Evolutionary conservation across 768 basidiomycete species (phyloP).

Genomic region (Rhizopogon sp.): DNA sequence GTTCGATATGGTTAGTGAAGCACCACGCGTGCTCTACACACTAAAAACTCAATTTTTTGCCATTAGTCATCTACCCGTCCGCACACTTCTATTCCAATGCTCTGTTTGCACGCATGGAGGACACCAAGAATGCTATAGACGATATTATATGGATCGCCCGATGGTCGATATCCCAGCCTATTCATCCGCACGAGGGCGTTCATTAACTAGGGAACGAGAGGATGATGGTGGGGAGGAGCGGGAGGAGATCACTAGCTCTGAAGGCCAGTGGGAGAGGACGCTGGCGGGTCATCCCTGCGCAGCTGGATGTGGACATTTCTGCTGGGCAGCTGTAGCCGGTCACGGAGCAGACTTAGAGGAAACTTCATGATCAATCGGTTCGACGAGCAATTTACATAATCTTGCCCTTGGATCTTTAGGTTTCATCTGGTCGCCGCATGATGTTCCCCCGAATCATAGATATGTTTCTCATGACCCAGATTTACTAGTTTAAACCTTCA

Average conservation of each 20-base stretch:
- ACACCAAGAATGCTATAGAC: constrained; percentile 72
- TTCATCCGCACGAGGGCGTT: constrained; percentile 16
- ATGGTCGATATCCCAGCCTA: constrained; percentile 38
- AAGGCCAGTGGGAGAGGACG: constrained; percentile 3
- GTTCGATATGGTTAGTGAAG: constrained; percentile 67
- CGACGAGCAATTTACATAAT: too few relatives aligned
- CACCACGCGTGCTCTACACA: neutral
- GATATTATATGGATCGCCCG: constrained; percentile 58
- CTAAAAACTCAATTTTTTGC: constrained; percentile 6
- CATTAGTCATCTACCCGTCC: constrained; percentile 70
- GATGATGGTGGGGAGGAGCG: constrained; percentile 9
- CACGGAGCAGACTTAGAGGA: neutral
- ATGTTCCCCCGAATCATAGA: too few relatives aligned
- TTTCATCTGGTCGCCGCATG: too few relatives aligned
- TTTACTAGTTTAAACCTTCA: too few relatives aligned
- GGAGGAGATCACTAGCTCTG: constrained; percentile 6
- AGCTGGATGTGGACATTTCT: constrained; percentile 79
- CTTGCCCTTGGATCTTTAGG: too few relatives aligned
- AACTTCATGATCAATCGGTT: neutral
- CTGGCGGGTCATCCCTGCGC: constrained; percentile 61
- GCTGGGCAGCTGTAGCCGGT: constrained; percentile 50
- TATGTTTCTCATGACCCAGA: too few relatives aligned
- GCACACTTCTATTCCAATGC: constrained; percentile 66
- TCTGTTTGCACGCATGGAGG: constrained; percentile 77
- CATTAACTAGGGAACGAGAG: constrained; percentile 12